Percentiles rank a stretch among this genome's conserved stretches.
Conservation (phyloP, 1,284 basidiomycete genomes). For the Sanghuangporus sanghuang region DNA sequence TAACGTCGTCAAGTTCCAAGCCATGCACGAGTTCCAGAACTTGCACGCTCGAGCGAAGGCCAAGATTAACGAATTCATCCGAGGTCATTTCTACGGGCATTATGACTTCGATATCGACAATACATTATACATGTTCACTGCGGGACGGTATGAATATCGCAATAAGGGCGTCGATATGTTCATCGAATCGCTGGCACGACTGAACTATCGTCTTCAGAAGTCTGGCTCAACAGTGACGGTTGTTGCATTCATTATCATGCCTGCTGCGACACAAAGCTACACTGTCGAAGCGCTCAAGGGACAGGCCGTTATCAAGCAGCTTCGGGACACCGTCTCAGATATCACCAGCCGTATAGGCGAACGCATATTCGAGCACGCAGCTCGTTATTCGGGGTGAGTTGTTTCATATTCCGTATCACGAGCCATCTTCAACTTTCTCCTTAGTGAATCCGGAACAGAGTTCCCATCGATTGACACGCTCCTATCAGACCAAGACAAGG, state of each 20-base stretch:
- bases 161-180: slow-evolving; percentile 99
- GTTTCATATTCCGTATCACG: neutral
- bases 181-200: slow-evolving; percentile 90
- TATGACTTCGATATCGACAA: slow-evolving; percentile 96
- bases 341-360: slow-evolving; percentile 92
- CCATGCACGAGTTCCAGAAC: slow-evolving; percentile 98
- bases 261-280: slow-evolving; percentile 92
- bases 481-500: slow-evolving; percentile 88
- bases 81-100: slow-evolving; percentile 97
- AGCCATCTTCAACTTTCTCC: slow-evolving; percentile 8
- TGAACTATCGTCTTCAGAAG: slow-evolving; percentile 87
- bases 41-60: slow-evolving; percentile 87
- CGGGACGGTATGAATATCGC: slow-evolving; percentile 97
- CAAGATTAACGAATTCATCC: slow-evolving; percentile 97
- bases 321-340: slow-evolving; percentile 91
- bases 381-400: slow-evolving; percentile 81
- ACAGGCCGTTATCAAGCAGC: slow-evolving; percentile 95
- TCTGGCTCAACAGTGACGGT: slow-evolving; percentile 78
- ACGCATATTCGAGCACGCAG: slow-evolving; percentile 90
- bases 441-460: slow-evolving; percentile 69
- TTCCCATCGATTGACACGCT: slow-evolving; percentile 72
- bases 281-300: slow-evolving; percentile 98
- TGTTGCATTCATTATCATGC: slow-evolving; percentile 99
- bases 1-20: slow-evolving; percentile 95
- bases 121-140: slow-evolving; percentile 96